Percentiles rank a stretch among this genome's conserved stretches.
Conservation (phyloP, 345 rosid genomes). For the Salix viminalis region DNA sequence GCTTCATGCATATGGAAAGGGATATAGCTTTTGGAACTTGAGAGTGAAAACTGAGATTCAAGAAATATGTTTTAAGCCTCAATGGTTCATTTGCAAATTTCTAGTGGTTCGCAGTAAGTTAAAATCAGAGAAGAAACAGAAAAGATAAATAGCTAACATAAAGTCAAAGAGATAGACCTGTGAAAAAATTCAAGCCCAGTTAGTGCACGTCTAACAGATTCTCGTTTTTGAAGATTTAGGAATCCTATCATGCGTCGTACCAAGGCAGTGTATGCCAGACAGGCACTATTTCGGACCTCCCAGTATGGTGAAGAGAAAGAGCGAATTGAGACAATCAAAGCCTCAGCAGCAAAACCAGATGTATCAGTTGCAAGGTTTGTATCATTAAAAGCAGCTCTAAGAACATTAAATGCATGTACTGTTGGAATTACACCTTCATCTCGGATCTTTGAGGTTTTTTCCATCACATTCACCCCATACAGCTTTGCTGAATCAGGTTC, state of each 20-base stretch:
- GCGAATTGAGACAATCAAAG: slow-evolving; percentile 67
- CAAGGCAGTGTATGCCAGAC: slow-evolving; percentile 85
- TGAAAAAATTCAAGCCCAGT: slow-evolving; percentile 97
- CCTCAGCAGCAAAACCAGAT: slow-evolving; percentile 94
- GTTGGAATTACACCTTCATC: slow-evolving; percentile 93
- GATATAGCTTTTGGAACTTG: background rate
- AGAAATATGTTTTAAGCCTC: background rate
- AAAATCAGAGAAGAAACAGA: background rate
- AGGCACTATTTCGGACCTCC: slow-evolving; percentile 96
- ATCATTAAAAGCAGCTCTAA: slow-evolving; percentile 89
- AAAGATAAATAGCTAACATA: background rate
- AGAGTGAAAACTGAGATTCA: background rate
- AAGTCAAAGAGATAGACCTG: slow-evolving; percentile 50
- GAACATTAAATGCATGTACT: slow-evolving; percentile 90
- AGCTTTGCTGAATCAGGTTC: slow-evolving; percentile 19
- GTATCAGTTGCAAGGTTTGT: slow-evolving; percentile 90
- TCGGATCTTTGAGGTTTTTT: slow-evolving; percentile 66
- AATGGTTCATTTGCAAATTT: background rate
- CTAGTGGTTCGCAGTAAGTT: background rate
- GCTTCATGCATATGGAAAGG: background rate
- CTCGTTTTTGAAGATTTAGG: slow-evolving; percentile 85
- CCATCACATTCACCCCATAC: slow-evolving; percentile 36
- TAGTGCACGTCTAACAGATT: slow-evolving; percentile 74
- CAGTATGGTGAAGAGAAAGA: slow-evolving; percentile 94
- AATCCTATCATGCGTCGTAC: slow-evolving; percentile 88